Percentiles rank a stretch among this genome's conserved stretches.
Conservation (phyloP, 176 grass and related monocot species). For the Thalia dealbata region DNA sequence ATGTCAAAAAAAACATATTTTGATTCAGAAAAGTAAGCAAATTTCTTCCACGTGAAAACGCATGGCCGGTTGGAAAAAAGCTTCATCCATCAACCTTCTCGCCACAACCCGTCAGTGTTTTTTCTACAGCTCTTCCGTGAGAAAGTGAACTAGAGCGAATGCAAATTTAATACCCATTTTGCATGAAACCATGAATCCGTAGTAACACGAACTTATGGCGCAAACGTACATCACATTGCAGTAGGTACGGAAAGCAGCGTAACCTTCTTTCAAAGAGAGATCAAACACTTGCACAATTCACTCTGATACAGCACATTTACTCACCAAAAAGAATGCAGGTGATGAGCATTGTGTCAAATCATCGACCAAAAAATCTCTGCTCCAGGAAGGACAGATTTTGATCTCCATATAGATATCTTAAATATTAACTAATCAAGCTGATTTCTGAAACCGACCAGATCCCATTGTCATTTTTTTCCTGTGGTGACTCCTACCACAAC, state of each 20-base stretch:
- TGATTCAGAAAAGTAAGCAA: too few species aligned
- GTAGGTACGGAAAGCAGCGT: neutral
- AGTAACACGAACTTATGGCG: neutral
- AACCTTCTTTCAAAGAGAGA: neutral
- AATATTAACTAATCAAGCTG: neutral
- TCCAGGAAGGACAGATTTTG: neutral
- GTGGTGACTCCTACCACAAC: slow-evolving; percentile 80
- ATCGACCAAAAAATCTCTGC: neutral
- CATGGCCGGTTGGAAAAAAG: too few species aligned
- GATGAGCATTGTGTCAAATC: neutral
- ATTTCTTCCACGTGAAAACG: too few species aligned
- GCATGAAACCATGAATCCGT: neutral
- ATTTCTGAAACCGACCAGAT: neutral
- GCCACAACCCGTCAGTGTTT: too few species aligned
- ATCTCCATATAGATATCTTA: neutral
- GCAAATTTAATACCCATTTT: too few species aligned
- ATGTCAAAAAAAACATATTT: too few species aligned
- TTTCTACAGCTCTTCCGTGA: too few species aligned
- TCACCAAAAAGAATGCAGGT: neutral
- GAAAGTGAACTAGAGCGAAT: too few species aligned
- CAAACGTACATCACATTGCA: neutral
- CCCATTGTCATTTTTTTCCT: slow-evolving; percentile 16
- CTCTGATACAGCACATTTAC: neutral
- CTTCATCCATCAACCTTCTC: too few species aligned
- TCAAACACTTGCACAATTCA: neutral